Base-by-base conservation (phyloP, 352 stramenopile species). In the Phytophthora citricola region DNA sequence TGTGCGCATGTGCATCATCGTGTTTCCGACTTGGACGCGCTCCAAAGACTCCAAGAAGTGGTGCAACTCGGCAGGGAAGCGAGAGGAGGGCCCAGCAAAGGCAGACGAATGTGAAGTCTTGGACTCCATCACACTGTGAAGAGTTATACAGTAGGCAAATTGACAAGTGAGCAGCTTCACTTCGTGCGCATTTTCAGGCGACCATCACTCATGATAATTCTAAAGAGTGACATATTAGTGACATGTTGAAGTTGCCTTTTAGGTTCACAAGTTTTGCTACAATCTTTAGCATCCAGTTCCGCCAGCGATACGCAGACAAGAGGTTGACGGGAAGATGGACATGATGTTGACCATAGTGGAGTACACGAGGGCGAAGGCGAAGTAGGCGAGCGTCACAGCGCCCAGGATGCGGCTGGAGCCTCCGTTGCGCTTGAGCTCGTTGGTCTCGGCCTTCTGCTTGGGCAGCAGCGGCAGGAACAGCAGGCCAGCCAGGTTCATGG, bases 391-490 rank as follows among this genome's bases (percentile, higher is more conserved):
- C 14, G 73, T 83, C 44, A 75, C 24, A 29, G 55, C 48, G 9
- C 78, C 78, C 10, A 81, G 15, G n/a, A 77, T 44, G 41, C 76
- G 73, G 51, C 69, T 82, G 14, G 62, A 67, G 39, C 75, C 75
- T 46, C 78, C 78, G 22, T 65, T 81, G 41, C 61, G 62, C 54
- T 73, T 75, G 17, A 84, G 55, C 46, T 77, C 63, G 31, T 73
- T 71, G 10, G 71, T 80, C 59, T 82, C 69, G 3, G 69, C 73
- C 73, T 86, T 86, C 52, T 89, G 76, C 26, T 47, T 57, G 10
- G 81, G 78, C 36, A 90, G 59, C 58, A 87, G 38, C 5, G 63
- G 52, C 46, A 88, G 59, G 58, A 81, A 86, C 29, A 72, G 11
- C 47, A 66, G 40, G 39, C 26, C 47, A 24, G 73, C 40, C 22